Conservation (phyloP, 2,329 filamentous ascomycete genomes). For the Diaporthe aspalathi region DNA sequence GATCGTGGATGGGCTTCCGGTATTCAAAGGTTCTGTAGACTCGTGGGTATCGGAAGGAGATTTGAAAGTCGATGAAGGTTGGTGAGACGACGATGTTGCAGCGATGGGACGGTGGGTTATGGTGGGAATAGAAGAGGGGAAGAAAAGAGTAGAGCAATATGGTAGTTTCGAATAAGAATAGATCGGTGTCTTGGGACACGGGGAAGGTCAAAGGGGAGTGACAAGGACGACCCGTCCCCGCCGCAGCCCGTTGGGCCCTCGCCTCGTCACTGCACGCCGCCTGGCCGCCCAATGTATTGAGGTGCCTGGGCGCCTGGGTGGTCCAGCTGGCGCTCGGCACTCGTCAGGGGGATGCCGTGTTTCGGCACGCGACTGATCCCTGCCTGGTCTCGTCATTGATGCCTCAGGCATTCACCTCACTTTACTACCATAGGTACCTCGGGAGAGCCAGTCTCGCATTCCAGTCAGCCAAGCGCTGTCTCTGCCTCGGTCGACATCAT, state of each 20-base stretch:
- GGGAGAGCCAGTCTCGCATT: too few relatives aligned
- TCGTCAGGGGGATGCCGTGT: slow-evolving; percentile 11
- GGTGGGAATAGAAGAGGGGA: background rate
- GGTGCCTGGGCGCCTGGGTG: slow-evolving; percentile 10
- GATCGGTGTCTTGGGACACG: slow-evolving; percentile 4
- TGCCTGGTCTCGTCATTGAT: slow-evolving; percentile 14
- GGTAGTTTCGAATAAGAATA: slow-evolving; percentile 28
- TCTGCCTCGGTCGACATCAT: too few relatives aligned
- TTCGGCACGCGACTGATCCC: slow-evolving; percentile 22
- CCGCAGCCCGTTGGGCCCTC: background rate
- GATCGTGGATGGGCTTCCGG: background rate
- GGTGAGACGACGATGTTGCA: background rate
- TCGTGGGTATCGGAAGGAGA: background rate
- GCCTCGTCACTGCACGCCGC: too few relatives aligned
- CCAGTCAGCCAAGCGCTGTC: too few relatives aligned
- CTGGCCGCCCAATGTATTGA: background rate
- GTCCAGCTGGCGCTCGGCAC: background rate
- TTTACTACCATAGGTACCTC: too few relatives aligned
- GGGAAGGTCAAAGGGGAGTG: slow-evolving; percentile 15
- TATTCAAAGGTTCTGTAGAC: background rate
- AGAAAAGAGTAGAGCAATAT: background rate
- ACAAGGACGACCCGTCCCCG: slow-evolving; percentile 17
- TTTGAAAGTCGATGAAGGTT: background rate
- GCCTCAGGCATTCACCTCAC: slow-evolving; percentile 14
- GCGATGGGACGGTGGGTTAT: background rate